Conservation (phyloP, 163 green algal genomes). For the Scenedesmus sp. region DNA sequence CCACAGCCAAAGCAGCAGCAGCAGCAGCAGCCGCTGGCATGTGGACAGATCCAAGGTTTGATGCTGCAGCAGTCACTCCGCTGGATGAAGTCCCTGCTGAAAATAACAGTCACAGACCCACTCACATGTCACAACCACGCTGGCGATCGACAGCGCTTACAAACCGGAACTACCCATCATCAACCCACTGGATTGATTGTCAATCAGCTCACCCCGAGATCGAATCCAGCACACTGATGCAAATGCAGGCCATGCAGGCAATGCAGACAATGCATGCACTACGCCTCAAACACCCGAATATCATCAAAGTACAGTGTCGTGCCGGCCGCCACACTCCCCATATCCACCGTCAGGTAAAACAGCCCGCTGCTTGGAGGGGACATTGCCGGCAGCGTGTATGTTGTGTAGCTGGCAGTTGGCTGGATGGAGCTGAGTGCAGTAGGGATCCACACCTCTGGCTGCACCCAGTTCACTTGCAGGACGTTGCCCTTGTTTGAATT, state of each 20-base stretch:
- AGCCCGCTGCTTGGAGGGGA: not conserved
- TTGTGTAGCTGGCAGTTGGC: not conserved
- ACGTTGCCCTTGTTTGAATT: not conserved
- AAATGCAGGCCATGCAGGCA: too few relatives aligned
- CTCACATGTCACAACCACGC: too few relatives aligned
- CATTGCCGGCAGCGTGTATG: conserved; percentile 19
- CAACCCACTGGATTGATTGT: too few relatives aligned
- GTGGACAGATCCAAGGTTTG: too few relatives aligned
- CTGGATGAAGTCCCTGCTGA: too few relatives aligned
- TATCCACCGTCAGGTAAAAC: conserved; percentile 25
- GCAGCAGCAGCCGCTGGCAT: too few relatives aligned
- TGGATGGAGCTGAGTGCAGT: not conserved
- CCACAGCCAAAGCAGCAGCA: too few relatives aligned
- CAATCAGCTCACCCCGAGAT: not conserved
- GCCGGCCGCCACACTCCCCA: conserved; percentile 7
- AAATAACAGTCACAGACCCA: too few relatives aligned
- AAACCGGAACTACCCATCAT: too few relatives aligned
- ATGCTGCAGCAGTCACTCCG: too few relatives aligned
- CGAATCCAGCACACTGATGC: not conserved
- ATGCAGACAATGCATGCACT: not conserved
- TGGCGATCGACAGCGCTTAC: too few relatives aligned
- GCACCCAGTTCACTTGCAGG: conserved; percentile 23
- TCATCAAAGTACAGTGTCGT: conserved; percentile 30
- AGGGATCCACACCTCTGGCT: conserved; percentile 25
- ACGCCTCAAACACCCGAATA: conserved; percentile 13